Evolutionary conservation across 1,139 yeast species (phyloP).

Genomic region (Hyphopichia buzzinii): DNA sequence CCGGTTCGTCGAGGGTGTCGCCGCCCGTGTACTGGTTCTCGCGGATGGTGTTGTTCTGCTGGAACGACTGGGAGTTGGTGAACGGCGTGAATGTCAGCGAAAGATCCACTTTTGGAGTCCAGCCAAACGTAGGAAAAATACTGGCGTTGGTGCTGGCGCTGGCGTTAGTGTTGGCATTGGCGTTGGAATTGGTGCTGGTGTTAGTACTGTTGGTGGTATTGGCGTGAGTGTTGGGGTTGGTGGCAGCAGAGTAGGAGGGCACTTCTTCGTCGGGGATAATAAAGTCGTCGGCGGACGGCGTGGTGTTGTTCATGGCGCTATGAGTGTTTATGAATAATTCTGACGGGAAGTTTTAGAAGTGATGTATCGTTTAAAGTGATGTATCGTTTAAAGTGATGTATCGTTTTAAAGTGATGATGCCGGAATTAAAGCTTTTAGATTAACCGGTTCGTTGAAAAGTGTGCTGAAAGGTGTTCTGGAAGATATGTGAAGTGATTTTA

Average conservation of each 20-base stretch:
- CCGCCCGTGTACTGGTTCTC: slow-evolving; percentile 81
- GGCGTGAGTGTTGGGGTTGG: not conserved
- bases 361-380: too few species aligned
- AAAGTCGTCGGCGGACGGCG: slow-evolving; percentile 22
- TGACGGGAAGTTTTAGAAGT: too few species aligned
- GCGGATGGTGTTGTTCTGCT: slow-evolving; percentile 53
- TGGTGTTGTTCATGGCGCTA: not conserved
- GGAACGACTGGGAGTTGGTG: slow-evolving; percentile 23
- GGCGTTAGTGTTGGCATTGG: not conserved
- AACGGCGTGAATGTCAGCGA: slow-evolving; percentile 42
- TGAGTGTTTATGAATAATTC: too few species aligned
- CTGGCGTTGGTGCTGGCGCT: slow-evolving; percentile 1
- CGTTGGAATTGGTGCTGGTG: not conserved
- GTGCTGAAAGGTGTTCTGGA: too few species aligned
- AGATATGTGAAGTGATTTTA: too few species aligned
- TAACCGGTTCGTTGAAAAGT: too few species aligned
- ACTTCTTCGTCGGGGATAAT: slow-evolving; percentile 26
- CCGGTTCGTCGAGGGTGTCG: slow-evolving; percentile 84
- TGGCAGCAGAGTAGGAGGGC: not conserved
- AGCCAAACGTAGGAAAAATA: slow-evolving; percentile 3
- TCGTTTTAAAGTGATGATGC: too few species aligned
- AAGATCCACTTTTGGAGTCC: slow-evolving; percentile 40
- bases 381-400: too few species aligned
- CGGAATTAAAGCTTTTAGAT: too few species aligned
- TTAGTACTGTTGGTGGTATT: slow-evolving; percentile 13